Percentiles rank a stretch among this genome's conserved stretches.
phyloP scores from a whole-genome alignment of 176 grass and related monocot genomes.

The Paspalum notatum region DNA sequence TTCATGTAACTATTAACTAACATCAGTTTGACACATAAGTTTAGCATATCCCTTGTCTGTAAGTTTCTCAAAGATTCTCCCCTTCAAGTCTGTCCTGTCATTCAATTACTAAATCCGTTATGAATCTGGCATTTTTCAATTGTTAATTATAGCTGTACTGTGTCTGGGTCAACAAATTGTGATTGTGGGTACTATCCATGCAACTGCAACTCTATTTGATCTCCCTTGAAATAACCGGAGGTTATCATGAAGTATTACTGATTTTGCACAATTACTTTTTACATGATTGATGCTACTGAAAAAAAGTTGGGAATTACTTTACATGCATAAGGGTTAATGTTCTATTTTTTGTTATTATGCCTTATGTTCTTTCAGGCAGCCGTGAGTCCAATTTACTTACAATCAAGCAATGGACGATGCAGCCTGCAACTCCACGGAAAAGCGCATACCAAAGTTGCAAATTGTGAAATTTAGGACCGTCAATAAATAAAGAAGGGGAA shows the following conservation, averaged over 20 bases:
- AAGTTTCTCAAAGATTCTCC: neutral
- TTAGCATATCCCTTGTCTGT: slow-evolving; percentile 9
- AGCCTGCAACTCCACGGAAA: slow-evolving; percentile 83
- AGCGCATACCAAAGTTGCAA: slow-evolving; percentile 86
- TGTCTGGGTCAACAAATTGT: neutral
- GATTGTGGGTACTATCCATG: slow-evolving; percentile 2
- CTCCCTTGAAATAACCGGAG: slow-evolving; percentile 15
- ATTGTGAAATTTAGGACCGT: slow-evolving; percentile 73
- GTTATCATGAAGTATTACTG: slow-evolving; percentile 7
- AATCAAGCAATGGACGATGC: slow-evolving; percentile 87
- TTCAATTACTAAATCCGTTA: too few species aligned
- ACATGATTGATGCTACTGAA: neutral
- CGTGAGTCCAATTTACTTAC: slow-evolving; percentile 56
- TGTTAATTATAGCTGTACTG: neutral
- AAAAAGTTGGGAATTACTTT: neutral
- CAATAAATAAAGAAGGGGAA: slow-evolving; percentile 92
- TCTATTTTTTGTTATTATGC: slow-evolving; percentile 17
- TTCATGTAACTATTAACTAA: slow-evolving; percentile 4
- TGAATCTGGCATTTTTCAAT: neutral
- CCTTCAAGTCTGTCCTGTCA: neutral
- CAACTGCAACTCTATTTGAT: slow-evolving; percentile 14
- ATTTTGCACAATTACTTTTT: slow-evolving; percentile 8
- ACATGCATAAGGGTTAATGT: slow-evolving; percentile 34
- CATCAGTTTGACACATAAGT: neutral
- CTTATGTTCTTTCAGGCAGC: neutral